Evolutionary conservation across 2,329 filamentous ascomycete species (phyloP), one percentile per base, ranked within the genome.

Genomic region (Alternaria ethzedia): DNA sequence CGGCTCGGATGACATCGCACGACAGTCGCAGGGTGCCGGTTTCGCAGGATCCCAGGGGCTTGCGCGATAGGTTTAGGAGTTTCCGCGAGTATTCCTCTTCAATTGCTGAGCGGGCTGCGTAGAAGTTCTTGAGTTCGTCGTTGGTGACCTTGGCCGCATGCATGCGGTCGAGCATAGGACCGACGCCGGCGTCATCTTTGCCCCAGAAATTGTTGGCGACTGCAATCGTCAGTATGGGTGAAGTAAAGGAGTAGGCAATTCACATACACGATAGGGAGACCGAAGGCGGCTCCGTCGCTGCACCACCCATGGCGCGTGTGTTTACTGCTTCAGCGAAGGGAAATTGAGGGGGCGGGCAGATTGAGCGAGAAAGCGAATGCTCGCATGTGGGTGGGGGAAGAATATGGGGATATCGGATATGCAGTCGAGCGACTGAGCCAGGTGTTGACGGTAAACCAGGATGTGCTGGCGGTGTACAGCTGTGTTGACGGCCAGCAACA

Each of bases 201-300:
- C 96, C 96, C 96, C 96, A 99, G 82, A 99, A 99, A 80, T 99
- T 99, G 84, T 99, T 99, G 75, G 96, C 95, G 84, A 99, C 94
- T 94, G 70, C 17, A 13, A 12, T 10, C 15, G 70, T 83, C 62
- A 83, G 81, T 69, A 71, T 7, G 4, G 6, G 21, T 26, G n/a
- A 11, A 25, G 17, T 36, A 12, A n/a, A 13, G 44, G 25, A 15
- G n/a, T 32, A 51, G 59, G n/a, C 51, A 36, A 36, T 36, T 36
- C 8, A 9, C 32, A 4, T n/a, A 36, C 32, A 92, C 50, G 90
- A 92, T 76, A 91, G 83, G 71, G 88, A 84, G 73, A 91, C 89
- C 56, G 87, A 86, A 71, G 90, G 90, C 72, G 83, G 82, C 70
- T 91, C 90, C 73, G 86, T 82, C 72, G 86, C 65, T 66, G 86